Evolutionary conservation across 208 protist species (phyloP), one percentile per base, ranked within the genome.

Genomic region (Crithidia brevicula): DNA sequence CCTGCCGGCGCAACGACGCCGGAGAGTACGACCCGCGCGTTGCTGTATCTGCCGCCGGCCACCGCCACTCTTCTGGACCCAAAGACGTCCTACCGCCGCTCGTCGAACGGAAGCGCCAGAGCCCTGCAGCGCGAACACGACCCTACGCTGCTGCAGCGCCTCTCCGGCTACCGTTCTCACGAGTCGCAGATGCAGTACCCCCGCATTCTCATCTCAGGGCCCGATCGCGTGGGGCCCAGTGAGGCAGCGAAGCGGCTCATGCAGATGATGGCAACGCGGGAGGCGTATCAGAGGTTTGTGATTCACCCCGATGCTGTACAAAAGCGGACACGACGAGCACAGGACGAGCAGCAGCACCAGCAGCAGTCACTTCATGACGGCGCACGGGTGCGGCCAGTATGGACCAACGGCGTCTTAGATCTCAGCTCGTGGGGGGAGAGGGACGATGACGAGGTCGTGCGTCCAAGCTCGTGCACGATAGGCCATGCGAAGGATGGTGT

Each of bases 181-280:
- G 74, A 81, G 61, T 16, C 46, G 13, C 10, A 15, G 23, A 77
- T 93, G 60, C 61, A 75, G 28, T 95, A 80, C 59, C 89, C 89
- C 8, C 89, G 86, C 33, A 95, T 92, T 57, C 57, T 89, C 40
- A 88, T 95, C 72, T 67, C 77, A 0, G 89, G 86, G 0, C 89
- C 89, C 1, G 62, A 75, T 27, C 5, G 47, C 38, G 43, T 20
- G 1, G 61, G 60, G 0, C 79, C 80, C 18, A 82, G 71, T 22
- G 57, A 52, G 11, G 72, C 59, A 18, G 86, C 86, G 15, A 80
- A 77, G 59, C 53, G 40, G 13, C 31, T 89, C 2, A 81, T 81
- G 43, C 52, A 59, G 7, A 45, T 56, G 22, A 58, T 89, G 67
- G 47, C 52, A 2, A 77, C 64, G 30, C 77, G 84, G 1, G 59